Conservation (phyloP, 768 basidiomycete species). For the Amanita inopinata region DNA sequence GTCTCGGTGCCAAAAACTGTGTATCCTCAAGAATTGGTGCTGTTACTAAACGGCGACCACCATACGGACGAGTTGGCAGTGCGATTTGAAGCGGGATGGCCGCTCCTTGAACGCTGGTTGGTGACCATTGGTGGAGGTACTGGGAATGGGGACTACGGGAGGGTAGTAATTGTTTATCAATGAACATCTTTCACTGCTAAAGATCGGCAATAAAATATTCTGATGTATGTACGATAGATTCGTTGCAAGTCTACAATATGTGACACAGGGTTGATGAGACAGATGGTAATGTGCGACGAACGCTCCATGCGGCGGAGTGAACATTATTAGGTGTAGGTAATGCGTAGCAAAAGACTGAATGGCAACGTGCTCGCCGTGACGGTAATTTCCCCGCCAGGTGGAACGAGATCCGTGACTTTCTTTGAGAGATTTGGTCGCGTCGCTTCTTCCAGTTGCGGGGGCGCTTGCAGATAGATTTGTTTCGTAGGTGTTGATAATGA, state of each 20-base stretch:
- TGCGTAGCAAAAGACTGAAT: slow-evolving; percentile 67
- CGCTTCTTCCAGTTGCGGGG: slow-evolving; percentile 80
- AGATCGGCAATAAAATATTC: neutral
- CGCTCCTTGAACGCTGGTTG: slow-evolving; percentile 66
- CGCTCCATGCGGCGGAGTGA: neutral
- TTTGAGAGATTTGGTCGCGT: slow-evolving; percentile 90
- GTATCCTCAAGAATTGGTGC: slow-evolving; percentile 49
- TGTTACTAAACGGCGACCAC: slow-evolving; percentile 78
- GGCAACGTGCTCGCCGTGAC: slow-evolving; percentile 88
- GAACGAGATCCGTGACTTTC: slow-evolving; percentile 74
- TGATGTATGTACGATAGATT: neutral
- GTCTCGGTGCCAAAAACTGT: slow-evolving; percentile 18
- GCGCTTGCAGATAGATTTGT: slow-evolving; percentile 89
- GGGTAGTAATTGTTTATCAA: slow-evolving; percentile 70
- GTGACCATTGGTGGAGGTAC: slow-evolving; percentile 47
- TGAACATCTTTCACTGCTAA: no score
- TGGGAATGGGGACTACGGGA: slow-evolving; percentile 60
- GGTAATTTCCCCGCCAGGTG: slow-evolving; percentile 65
- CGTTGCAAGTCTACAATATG: no score
- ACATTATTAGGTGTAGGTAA: slow-evolving; percentile 37
- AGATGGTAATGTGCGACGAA: no score
- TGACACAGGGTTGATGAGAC: no score
- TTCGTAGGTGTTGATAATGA: slow-evolving; percentile 71
- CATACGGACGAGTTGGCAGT: slow-evolving; percentile 88
- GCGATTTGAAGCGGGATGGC: slow-evolving; percentile 78